phyloP scores from a whole-genome alignment of 202 grass and related monocot genomes.

The Zoysia matrella region DNA sequence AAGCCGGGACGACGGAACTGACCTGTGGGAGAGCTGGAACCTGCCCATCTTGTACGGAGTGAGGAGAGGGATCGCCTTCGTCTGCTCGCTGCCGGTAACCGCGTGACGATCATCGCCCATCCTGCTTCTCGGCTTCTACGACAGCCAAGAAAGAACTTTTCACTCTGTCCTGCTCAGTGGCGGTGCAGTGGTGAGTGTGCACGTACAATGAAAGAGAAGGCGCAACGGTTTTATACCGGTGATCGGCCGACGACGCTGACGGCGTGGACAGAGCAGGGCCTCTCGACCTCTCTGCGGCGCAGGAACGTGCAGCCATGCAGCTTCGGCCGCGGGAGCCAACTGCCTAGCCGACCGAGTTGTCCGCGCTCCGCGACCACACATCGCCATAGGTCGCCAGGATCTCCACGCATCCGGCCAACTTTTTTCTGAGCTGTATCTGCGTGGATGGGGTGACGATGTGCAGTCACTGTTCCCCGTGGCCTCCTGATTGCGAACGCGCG shows the following conservation, averaged over 20 bases:
- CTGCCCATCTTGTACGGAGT: conserved; percentile 52
- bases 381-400: not conserved
- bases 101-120: not conserved
- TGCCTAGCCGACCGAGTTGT: not conserved
- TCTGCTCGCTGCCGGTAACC: not conserved
- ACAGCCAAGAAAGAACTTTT: not conserved
- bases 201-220: not conserved
- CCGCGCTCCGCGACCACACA: not conserved
- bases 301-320: not conserved
- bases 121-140: not conserved
- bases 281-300: not conserved
- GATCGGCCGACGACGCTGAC: not conserved
- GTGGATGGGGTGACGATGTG: too few relatives aligned
- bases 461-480: too few relatives aligned
- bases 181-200: not conserved
- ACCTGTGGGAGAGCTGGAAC: conserved; percentile 45
- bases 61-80: conserved; percentile 38
- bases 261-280: not conserved
- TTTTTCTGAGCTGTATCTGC: too few relatives aligned
- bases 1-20: not conserved
- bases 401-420: too few relatives aligned
- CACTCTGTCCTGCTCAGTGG: not conserved
- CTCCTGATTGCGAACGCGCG: too few relatives aligned
- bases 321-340: not conserved
- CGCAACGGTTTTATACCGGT: not conserved